Evolutionary conservation across 1,139 yeast genomes (phyloP), one percentile per base, ranked within the genome.

Genomic region (Zygosaccharomyces sapae): DNA sequence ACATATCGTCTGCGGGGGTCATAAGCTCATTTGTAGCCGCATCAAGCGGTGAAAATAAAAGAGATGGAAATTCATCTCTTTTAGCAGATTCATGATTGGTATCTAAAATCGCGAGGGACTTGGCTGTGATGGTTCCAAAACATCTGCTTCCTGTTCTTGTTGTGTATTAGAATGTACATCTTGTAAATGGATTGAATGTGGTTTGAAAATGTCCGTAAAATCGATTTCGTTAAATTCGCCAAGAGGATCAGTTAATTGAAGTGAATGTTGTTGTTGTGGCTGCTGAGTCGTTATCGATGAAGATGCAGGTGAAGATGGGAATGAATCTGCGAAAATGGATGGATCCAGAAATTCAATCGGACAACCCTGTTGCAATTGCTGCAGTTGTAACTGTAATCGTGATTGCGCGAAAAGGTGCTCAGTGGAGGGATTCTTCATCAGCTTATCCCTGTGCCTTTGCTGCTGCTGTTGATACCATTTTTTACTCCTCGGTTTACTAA

Each of bases 191-290:
- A 31, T 31, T 9, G 41, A 25, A 22, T 38, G 41, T 6, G 41
- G 41, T 38, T 59, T 54, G 46, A 66, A 66, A 10, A 65, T 51
- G 35, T 63, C 60, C 6, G 69, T 66, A 37, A 66, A 66, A 51
- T 66, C 69, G 27, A 66, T 61, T 47, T 64, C 68, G 46, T 63
- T 56, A 24, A 60, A 44, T 46, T 59, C 48, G 5, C 45, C 38
- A 38, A 49, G 37, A 13, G 48, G 38, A 24, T 44, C 41, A 10
- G 37, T 19, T 13, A 18, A 16, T 12, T 19, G 33, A 10, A 38
- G 41, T 24, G 9, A 25, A 34, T 8, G 27, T 16, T 38, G 33
- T 33, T 25, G 36, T 31, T 19, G 35, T 38, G 6, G 22, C n/a
- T 27, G 41, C 6, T 25, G 35, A 3, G 27, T 30, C 20, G 38